Base-by-base conservation (phyloP, 805 yeast species). In the Zygotorulaspora danielsina region DNA sequence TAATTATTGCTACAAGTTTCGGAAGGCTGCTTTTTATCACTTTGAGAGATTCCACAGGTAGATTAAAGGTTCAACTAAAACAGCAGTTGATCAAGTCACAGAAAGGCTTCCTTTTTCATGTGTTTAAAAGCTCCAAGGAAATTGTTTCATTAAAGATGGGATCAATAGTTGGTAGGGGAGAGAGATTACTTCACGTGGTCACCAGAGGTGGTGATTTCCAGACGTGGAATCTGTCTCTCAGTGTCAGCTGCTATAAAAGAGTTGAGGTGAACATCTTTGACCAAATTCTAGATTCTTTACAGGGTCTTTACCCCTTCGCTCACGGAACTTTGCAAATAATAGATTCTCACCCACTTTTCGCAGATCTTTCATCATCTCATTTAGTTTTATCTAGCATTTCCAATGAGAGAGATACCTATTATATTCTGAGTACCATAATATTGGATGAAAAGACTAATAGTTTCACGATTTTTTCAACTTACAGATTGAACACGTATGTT, bases 21-120 rank as follows among this genome's bases (percentile, higher is more conserved):
- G 86, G 86, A 17, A 69, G 89, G 44, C 75, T 81, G 30, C 57
- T 81, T 5, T 66, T 84, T 30, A 54, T 86, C 2, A 67, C 80
- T 0, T 64, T 88, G 21, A 73, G 82, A 45, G 93, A 87, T 58
- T 68, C 75, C 33, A 68, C 75, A 24, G 90, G 94, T 21, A 80
- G 77, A 50, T 78, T 84, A 1, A 53, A 55, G 5, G 39, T 59
- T 6, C 41, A 45, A 30, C 29, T 59, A 29, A 53, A 48, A 36
- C 54, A 57, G 29, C 57, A 55, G 38, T 36, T 59, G 22, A 45
- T 57, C 27, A 59, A 55, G 34, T 49, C 63, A 64, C 55, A 60
- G 44, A 44, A 57, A 38, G 52, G 76, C 44, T 57, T 64, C 57
- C 49, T 66, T 28, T 59, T 63, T 24, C 51, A 47, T 10, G 37